phyloP scores from a whole-genome alignment of 2,329 filamentous ascomycete genomes.

The Dothidotthia symphoricarpi region DNA sequence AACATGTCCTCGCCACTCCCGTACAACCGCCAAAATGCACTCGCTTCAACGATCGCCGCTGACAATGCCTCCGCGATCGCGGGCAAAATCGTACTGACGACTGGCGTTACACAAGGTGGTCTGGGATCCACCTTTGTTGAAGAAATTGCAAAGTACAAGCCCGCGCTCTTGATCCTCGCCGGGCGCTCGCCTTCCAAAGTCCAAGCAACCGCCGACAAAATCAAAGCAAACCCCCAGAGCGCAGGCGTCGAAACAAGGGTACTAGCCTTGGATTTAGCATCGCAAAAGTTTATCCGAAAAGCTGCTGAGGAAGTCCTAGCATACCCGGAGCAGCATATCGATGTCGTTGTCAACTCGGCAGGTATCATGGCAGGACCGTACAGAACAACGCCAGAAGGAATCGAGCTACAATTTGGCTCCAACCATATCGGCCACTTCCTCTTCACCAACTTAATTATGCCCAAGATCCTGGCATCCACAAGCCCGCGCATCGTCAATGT shows the following conservation, averaged over 20 bases:
- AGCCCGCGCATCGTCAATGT: constrained; percentile 46
- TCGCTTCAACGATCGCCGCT: constrained; percentile 39
- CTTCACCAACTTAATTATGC: constrained; percentile 47
- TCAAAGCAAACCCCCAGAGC: constrained; percentile 29
- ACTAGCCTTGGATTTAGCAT: constrained; percentile 38
- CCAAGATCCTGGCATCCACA: constrained; percentile 39
- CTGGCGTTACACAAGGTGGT: constrained; percentile 31
- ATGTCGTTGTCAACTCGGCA: constrained; percentile 47
- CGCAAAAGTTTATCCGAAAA: constrained; percentile 34
- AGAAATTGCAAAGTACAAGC: constrained; percentile 29
- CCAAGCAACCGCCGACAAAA: constrained; percentile 39
- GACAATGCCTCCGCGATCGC: constrained; percentile 47
- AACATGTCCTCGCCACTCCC: constrained; percentile 14
- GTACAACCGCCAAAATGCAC: constrained; percentile 23
- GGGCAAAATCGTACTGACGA: constrained; percentile 45
- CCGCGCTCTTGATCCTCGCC: constrained; percentile 31
- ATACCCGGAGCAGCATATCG: constrained; percentile 36
- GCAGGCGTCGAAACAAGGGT: constrained; percentile 37
- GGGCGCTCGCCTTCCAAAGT: constrained; percentile 48
- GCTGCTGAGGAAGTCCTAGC: constrained; percentile 36
- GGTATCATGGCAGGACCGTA: constrained; percentile 39
- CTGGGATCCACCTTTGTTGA: constrained; percentile 29
- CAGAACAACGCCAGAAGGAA: constrained; percentile 33
- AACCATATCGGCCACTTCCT: constrained; percentile 54
- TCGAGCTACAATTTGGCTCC: constrained; percentile 46